These are phyloP conservation scores for Phaffomyces thermotolerans DNA, from an alignment of 805 yeast genomes.

Conservation along the genomic window DNA sequence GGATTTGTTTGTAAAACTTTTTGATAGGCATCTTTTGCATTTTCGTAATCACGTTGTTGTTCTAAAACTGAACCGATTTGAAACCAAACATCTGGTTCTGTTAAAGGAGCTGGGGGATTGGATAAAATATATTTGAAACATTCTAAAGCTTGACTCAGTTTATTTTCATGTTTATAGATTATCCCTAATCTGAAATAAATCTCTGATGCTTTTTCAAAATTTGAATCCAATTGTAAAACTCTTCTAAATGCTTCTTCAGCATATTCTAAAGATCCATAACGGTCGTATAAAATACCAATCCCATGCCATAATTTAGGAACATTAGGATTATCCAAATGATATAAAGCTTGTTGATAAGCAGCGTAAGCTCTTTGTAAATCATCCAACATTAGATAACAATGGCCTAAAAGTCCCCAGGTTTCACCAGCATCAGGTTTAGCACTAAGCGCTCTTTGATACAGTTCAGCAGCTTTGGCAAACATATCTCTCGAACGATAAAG, in stretches of 20 bases:
- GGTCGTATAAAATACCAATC: slow-evolving; percentile 90
- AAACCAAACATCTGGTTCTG: slow-evolving; percentile 97
- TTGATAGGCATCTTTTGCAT: slow-evolving; percentile 94
- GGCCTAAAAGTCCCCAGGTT: slow-evolving; percentile 95
- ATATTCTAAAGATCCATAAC: slow-evolving; percentile 92
- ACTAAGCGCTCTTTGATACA: slow-evolving; percentile 79
- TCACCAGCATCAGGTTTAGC: slow-evolving; percentile 86
- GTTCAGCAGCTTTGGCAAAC: slow-evolving; percentile 90
- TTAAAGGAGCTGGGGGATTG: slow-evolving; percentile 91
- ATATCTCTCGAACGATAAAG: slow-evolving; percentile 83
- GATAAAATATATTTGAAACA: slow-evolving; percentile 88
- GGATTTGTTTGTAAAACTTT: slow-evolving; percentile 85
- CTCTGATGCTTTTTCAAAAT: slow-evolving; percentile 93
- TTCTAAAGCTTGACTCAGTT: slow-evolving; percentile 79
- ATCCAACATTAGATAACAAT: slow-evolving; percentile 94
- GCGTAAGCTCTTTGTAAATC: slow-evolving; percentile 93
- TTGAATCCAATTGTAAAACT: slow-evolving; percentile 91
- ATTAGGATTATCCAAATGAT: slow-evolving; percentile 84
- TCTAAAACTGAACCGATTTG: slow-evolving; percentile 95
- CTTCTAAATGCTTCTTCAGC: slow-evolving; percentile 98
- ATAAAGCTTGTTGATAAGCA: slow-evolving; percentile 93
- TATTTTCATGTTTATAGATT: slow-evolving; percentile 91
- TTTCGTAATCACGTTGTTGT: slow-evolving; percentile 83
- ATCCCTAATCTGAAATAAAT: slow-evolving; percentile 94
- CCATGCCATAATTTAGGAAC: slow-evolving; percentile 99